Evolutionary conservation across 257 asterid genomes (phyloP).

Genomic region (Nemophila menziesii): DNA sequence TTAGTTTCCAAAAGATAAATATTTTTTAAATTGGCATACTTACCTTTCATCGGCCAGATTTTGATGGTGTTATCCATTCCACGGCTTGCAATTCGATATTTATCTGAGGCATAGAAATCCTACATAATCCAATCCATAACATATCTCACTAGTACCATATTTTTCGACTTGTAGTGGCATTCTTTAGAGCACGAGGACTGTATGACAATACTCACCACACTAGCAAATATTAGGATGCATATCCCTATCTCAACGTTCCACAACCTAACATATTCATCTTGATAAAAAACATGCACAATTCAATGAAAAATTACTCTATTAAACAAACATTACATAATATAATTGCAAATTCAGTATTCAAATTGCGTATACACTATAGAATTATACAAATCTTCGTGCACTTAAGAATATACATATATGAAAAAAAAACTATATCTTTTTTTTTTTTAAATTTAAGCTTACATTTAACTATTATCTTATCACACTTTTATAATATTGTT

Average conservation of each 20-base stretch:
- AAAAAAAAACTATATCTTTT: no score
- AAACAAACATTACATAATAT: no score
- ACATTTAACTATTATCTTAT: no score
- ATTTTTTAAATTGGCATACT: background rate
- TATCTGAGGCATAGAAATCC: conserved; percentile 97
- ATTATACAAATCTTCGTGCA: no score
- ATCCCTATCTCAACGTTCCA: conserved; percentile 96
- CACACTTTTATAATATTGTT: no score
- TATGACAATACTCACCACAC: conserved; percentile 49
- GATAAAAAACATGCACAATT: no score
- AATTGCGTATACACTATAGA: conserved; percentile 88
- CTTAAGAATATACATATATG: no score
- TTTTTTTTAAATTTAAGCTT: no score
- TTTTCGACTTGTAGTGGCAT: background rate
- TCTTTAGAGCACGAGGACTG: background rate
- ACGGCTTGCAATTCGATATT: conserved; percentile 83
- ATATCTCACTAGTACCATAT: background rate
- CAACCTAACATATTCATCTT: conserved; percentile 95
- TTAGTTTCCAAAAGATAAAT: no score
- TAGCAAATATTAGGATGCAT: conserved; percentile 95
- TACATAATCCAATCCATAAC: conserved; percentile 17
- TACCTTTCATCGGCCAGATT: conserved; percentile 98
- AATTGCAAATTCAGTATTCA: conserved; percentile 14
- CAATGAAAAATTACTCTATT: no score
- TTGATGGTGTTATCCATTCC: conserved; percentile 98